phyloP scores from a whole-genome alignment of 2,329 filamentous ascomycete genomes.

The Byssothecium circinans region DNA sequence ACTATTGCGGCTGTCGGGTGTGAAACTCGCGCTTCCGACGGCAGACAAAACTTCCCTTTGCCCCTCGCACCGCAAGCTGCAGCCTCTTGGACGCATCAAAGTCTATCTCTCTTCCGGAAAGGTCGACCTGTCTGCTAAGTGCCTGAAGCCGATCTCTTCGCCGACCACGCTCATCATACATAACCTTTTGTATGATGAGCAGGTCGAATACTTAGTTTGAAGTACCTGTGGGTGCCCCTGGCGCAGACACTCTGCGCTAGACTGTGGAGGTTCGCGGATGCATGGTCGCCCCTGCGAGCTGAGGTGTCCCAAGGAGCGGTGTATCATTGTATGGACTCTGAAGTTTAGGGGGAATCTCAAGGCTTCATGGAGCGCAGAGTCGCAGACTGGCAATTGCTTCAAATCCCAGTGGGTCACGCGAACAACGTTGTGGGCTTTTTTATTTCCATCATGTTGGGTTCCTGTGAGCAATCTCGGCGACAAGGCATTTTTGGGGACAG shows the following conservation, averaged over 20 bases:
- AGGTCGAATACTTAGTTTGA: not conserved
- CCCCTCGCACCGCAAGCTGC: too few species aligned
- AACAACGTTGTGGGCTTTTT: not conserved
- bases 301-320: conserved; percentile 10
- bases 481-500: not conserved
- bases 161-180: not conserved
- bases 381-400: not conserved
- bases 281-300: conserved; percentile 6
- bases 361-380: not conserved
- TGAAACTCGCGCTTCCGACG: not conserved
- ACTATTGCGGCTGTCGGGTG: not conserved
- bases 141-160: not conserved
- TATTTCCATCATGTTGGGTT: too few species aligned
- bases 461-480: conserved; percentile 1
- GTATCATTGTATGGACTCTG: conserved; percentile 3
- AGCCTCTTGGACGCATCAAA: not conserved
- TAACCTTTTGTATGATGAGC: not conserved
- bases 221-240: not conserved
- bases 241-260: conserved; percentile 1
- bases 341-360: not conserved
- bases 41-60: too few species aligned
- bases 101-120: not conserved
- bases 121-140: not conserved
- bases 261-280: conserved; percentile 1
- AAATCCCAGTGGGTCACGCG: not conserved